Evolutionary conservation across 129 eudicot species (phyloP).

Genomic region (Flaveria sonorensis): DNA sequence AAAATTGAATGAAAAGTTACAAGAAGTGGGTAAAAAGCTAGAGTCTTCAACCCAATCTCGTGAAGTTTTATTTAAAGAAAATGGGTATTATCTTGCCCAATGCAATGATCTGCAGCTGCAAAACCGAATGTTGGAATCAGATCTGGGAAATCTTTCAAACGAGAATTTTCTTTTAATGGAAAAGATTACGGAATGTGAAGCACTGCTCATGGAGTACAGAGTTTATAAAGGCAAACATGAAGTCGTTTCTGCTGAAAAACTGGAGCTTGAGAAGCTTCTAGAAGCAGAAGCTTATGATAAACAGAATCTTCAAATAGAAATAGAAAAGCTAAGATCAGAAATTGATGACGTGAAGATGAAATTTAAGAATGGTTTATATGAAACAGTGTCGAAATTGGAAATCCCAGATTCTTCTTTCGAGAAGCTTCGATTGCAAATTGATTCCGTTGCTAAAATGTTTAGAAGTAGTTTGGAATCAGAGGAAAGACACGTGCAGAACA

Average conservation of each 20-base stretch:
- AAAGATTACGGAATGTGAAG: constrained; percentile 67
- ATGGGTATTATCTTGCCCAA: constrained; percentile 50
- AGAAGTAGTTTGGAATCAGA: constrained; percentile 48
- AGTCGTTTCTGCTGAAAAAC: constrained; percentile 57
- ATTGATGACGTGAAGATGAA: constrained; percentile 51
- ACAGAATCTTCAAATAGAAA: constrained; percentile 43
- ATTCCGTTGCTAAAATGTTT: constrained; percentile 54
- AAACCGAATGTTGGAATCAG: constrained; percentile 63
- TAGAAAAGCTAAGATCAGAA: constrained; percentile 8
- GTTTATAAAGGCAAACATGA: constrained; percentile 53
- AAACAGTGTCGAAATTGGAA: constrained; percentile 51
- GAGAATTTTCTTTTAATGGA: constrained; percentile 62
- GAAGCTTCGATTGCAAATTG: constrained; percentile 64
- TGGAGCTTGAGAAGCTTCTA: constrained; percentile 45
- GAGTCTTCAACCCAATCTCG: constrained; percentile 47
- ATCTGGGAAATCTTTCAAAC: constrained; percentile 54
- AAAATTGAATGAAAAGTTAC: constrained; percentile 36
- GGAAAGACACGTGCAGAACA: constrained; percentile 47
- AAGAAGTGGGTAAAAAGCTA: constrained; percentile 47
- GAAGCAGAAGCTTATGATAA: constrained; percentile 43
- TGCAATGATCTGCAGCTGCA: constrained; percentile 60
- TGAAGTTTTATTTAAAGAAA: constrained; percentile 62
- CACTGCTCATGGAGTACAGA: constrained; percentile 44
- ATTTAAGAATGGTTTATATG: constrained; percentile 47
- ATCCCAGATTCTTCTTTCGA: constrained; percentile 47